These are phyloP conservation scores for Phytophthora pisi DNA, from an alignment of 352 stramenopile species.

Conservation along the genomic window DNA sequence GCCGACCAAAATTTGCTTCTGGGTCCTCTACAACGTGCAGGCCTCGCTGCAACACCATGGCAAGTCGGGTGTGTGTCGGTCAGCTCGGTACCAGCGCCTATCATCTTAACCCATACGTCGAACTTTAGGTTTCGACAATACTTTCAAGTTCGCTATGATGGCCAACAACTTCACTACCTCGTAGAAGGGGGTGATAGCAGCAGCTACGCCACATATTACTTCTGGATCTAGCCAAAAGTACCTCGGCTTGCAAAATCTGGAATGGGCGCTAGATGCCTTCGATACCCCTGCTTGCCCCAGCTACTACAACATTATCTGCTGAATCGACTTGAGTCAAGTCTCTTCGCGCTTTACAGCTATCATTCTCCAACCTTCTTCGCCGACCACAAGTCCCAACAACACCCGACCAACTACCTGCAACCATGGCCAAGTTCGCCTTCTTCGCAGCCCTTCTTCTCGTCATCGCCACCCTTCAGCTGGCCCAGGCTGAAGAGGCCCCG, in stretches of 20 bases:
- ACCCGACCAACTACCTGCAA: not conserved
- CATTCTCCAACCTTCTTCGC: conserved; percentile 4
- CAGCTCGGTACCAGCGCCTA: too few species aligned
- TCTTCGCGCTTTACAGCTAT: too few species aligned
- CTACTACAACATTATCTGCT: too few species aligned
- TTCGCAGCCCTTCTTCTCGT: conserved; percentile 9
- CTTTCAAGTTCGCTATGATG: conserved; percentile 25
- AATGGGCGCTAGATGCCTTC: too few species aligned
- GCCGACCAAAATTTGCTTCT: too few species aligned
- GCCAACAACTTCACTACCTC: not conserved
- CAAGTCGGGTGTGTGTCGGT: too few species aligned
- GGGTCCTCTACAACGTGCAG: too few species aligned
- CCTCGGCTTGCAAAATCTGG: too few species aligned
- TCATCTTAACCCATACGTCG: too few species aligned
- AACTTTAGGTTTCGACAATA: conserved; percentile 25
- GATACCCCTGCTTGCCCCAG: too few species aligned
- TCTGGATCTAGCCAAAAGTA: not conserved
- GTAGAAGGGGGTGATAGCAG: not conserved
- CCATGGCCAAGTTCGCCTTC: conserved; percentile 14
- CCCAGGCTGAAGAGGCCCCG: not conserved
- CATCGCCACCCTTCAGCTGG: not conserved
- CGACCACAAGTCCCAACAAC: not conserved
- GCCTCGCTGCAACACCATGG: too few species aligned
- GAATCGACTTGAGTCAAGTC: too few species aligned
- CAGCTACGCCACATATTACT: not conserved